phyloP scores from a whole-genome alignment of 371 early-diverging fungal genomes.

The Zancudomyces culisetae region DNA sequence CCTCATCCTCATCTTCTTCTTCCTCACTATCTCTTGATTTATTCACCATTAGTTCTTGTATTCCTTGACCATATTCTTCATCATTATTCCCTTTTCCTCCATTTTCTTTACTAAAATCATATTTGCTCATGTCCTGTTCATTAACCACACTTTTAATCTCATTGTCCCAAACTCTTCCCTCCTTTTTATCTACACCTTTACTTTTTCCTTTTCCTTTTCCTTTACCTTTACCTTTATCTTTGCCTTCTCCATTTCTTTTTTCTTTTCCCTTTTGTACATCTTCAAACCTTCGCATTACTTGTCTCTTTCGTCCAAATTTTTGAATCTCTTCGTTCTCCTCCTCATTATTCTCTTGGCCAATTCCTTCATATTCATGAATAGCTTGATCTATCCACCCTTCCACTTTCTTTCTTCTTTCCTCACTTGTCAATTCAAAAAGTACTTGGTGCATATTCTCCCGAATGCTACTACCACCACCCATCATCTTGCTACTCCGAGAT shows the following conservation, averaged over 20 bases:
- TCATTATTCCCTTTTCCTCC: constrained; percentile 8
- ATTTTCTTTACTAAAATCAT: constrained; percentile 39
- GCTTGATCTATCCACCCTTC: constrained; percentile 36
- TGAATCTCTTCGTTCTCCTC: background rate
- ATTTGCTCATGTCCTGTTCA: constrained; percentile 34
- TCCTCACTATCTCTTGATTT: constrained; percentile 35
- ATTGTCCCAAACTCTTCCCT: constrained; percentile 28
- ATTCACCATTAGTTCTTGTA: constrained; percentile 34
- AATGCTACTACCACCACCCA: constrained; percentile 21
- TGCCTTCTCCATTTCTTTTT: too few species aligned
- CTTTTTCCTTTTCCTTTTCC: constrained; percentile 1
- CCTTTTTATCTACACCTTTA: constrained; percentile 14
- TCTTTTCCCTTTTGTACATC: constrained; percentile 8
- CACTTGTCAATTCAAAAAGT: too few species aligned
- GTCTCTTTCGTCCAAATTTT: background rate
- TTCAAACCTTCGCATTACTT: background rate
- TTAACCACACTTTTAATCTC: constrained; percentile 18
- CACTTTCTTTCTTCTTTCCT: background rate
- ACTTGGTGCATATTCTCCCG: too few species aligned
- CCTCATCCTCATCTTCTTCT: constrained; percentile 26
- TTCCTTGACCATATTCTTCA: too few species aligned
- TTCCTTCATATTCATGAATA: constrained; percentile 67
- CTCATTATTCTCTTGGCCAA: constrained; percentile 24
- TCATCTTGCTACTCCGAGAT: constrained; percentile 23
- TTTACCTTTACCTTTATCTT: too few species aligned